These are phyloP conservation scores for Eleusine indica DNA, from an alignment of 176 grass and related monocot genomes.

Conservation along the genomic window DNA sequence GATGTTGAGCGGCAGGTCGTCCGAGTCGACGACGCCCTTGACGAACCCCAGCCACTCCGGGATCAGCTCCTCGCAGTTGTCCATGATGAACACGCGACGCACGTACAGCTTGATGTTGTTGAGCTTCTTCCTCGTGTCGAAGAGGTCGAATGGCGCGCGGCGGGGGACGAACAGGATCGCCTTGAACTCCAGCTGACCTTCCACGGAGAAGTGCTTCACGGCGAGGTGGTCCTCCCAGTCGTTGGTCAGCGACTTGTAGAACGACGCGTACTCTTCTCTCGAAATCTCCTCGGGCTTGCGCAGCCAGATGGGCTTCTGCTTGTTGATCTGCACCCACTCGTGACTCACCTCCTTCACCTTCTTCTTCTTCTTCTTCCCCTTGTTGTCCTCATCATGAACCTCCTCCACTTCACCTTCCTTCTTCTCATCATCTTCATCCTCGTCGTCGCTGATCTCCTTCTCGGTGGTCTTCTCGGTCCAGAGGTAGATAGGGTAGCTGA, in stretches of 20 bases:
- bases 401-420: too few relatives aligned
- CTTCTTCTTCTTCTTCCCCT: slow-evolving; percentile 27
- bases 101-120: slow-evolving; percentile 99
- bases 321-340: slow-evolving; percentile 75
- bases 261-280: slow-evolving; percentile 80
- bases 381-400: too few relatives aligned
- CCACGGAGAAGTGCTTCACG: slow-evolving; percentile 90
- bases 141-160: slow-evolving; percentile 83
- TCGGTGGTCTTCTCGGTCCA: slow-evolving; percentile 71
- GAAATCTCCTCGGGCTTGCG: slow-evolving; percentile 81
- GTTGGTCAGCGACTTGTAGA: slow-evolving; percentile 88
- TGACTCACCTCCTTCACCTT: slow-evolving; percentile 85
- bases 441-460: slow-evolving; percentile 69
- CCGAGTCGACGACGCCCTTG: slow-evolving; percentile 93
- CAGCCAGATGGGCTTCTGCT: slow-evolving; percentile 92
- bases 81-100: slow-evolving; percentile 95
- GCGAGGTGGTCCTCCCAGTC: slow-evolving; percentile 85
- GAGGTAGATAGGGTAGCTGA: slow-evolving; percentile 75
- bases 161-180: slow-evolving; percentile 70
- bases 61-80: slow-evolving; percentile 94
- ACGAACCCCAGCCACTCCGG: slow-evolving; percentile 87
- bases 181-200: slow-evolving; percentile 84
- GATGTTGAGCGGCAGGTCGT: slow-evolving; percentile 85
- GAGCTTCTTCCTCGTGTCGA: slow-evolving; percentile 88
- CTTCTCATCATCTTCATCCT: neutral